phyloP scores from a whole-genome alignment of 1,139 yeast species.

The Debaryomyces subglobosus region DNA sequence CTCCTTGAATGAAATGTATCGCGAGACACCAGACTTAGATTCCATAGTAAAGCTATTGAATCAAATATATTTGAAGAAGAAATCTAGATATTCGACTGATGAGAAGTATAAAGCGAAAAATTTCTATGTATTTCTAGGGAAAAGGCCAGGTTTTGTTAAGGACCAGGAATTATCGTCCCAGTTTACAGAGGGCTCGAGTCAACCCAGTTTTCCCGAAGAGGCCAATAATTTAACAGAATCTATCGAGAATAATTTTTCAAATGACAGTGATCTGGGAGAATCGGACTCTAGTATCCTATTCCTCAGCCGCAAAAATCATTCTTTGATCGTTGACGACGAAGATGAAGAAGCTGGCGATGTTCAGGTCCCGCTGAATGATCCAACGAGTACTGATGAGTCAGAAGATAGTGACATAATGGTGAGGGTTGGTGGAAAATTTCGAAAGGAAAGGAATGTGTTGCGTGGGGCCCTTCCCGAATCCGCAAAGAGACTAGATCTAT shows the following conservation, averaged over 20 bases:
- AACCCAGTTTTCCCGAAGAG: neutral
- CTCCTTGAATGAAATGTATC: slow-evolving; percentile 43
- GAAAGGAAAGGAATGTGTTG: slow-evolving; percentile 33
- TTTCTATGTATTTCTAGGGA: slow-evolving; percentile 43
- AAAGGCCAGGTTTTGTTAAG: neutral
- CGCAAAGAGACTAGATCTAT: slow-evolving; percentile 35
- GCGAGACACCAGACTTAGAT: slow-evolving; percentile 36
- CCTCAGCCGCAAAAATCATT: slow-evolving; percentile 7
- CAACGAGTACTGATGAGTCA: slow-evolving; percentile 11
- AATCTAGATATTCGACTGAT: slow-evolving; percentile 39
- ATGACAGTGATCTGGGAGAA: slow-evolving; percentile 4
- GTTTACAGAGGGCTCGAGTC: neutral
- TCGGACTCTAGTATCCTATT: neutral
- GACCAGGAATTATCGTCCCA: slow-evolving; percentile 2
- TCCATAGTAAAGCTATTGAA: slow-evolving; percentile 40
- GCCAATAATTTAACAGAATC: neutral
- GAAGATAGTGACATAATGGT: slow-evolving; percentile 23
- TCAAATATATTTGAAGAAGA: slow-evolving; percentile 35
- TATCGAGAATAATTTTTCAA: neutral
- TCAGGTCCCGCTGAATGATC: neutral
- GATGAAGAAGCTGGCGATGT: slow-evolving; percentile 10
- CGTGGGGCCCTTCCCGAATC: slow-evolving; percentile 46
- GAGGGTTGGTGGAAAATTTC: slow-evolving; percentile 36
- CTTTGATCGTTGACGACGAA: slow-evolving; percentile 13
- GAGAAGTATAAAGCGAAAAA: slow-evolving; percentile 43